These are phyloP conservation scores for Escovopsis sp. DNA, from an alignment of 2,329 filamentous ascomycete species.

Conservation along the genomic window DNA sequence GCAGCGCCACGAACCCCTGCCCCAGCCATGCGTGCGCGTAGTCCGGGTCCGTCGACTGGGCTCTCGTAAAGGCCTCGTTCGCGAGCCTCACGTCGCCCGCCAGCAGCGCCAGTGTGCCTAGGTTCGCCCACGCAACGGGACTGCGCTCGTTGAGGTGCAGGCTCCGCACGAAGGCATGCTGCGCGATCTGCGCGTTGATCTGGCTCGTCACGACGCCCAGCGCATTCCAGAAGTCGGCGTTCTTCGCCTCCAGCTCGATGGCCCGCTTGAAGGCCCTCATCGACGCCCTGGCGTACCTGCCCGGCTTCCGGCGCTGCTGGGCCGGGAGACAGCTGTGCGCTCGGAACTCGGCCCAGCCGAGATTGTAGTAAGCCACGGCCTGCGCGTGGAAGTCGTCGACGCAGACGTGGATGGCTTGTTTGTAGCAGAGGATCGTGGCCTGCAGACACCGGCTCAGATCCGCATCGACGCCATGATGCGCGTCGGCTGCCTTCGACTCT, in stretches of 20 bases:
- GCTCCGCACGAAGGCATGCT: constrained; percentile 86
- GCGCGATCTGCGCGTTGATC: constrained; percentile 73
- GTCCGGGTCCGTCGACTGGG: constrained; percentile 88
- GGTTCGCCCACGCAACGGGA: constrained; percentile 75
- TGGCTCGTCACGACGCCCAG: constrained; percentile 80
- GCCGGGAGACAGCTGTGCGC: constrained; percentile 54
- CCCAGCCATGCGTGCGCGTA: constrained; percentile 90
- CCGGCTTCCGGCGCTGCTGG: constrained; percentile 39
- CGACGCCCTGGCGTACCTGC: constrained; percentile 62
- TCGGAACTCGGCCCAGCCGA: constrained; percentile 85
- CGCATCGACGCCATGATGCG: constrained; percentile 31
- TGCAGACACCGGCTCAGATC: constrained; percentile 48
- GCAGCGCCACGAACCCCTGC: constrained; percentile 70
- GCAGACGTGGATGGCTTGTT: constrained; percentile 64
- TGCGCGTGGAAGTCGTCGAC: constrained; percentile 69
- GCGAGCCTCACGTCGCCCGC: constrained; percentile 77
- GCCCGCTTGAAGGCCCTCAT: constrained; percentile 88
- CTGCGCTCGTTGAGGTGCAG: constrained; percentile 85
- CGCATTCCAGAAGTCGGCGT: constrained; percentile 94
- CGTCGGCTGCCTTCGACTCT: background rate
- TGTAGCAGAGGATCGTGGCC: constrained; percentile 70
- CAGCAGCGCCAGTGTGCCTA: constrained; percentile 73
- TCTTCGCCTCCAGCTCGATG: constrained; percentile 88
- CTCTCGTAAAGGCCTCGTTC: constrained; percentile 76
- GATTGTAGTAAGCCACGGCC: constrained; percentile 91